phyloP scores from a whole-genome alignment of 257 asterid species.

The Ehretia macrophylla region DNA sequence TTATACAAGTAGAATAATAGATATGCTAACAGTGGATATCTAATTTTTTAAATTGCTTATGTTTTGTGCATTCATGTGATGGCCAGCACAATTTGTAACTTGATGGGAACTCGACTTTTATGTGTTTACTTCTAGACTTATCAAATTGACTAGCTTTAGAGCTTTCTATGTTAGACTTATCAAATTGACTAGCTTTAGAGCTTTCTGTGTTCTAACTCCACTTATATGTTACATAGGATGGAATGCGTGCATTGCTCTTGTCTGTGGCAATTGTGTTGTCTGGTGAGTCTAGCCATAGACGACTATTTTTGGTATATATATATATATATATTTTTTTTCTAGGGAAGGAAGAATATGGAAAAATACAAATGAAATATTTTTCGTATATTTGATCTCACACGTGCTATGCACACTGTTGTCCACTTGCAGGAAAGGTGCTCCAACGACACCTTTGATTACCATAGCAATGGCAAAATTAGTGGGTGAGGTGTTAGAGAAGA shows the following conservation, averaged over 20 bases:
- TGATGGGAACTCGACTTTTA: not conserved
- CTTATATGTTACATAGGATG: constrained; percentile 52
- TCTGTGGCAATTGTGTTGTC: constrained; percentile 93
- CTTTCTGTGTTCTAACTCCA: constrained; percentile 16
- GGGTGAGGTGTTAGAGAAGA: constrained; percentile 83
- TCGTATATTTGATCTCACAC: no score
- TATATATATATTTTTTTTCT: not conserved
- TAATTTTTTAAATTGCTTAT: not conserved
- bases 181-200: no score
- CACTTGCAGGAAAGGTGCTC: constrained; percentile 94
- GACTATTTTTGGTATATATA: no score
- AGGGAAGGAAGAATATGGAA: not conserved
- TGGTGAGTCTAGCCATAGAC: constrained; percentile 50
- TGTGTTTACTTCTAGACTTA: not conserved
- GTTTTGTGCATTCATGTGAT: no score
- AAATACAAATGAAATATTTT: no score
- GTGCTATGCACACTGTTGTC: no score
- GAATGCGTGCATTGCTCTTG: constrained; percentile 98
- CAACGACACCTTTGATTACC: constrained; percentile 90
- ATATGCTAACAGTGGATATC: no score
- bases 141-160: no score
- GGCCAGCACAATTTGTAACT: no score
- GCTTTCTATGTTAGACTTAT: constrained; percentile 9
- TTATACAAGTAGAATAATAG: no score
- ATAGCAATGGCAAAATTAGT: constrained; percentile 82